Conservation (phyloP, 2,329 filamentous ascomycete genomes). For the Davidsoniella neocaledoniae region DNA sequence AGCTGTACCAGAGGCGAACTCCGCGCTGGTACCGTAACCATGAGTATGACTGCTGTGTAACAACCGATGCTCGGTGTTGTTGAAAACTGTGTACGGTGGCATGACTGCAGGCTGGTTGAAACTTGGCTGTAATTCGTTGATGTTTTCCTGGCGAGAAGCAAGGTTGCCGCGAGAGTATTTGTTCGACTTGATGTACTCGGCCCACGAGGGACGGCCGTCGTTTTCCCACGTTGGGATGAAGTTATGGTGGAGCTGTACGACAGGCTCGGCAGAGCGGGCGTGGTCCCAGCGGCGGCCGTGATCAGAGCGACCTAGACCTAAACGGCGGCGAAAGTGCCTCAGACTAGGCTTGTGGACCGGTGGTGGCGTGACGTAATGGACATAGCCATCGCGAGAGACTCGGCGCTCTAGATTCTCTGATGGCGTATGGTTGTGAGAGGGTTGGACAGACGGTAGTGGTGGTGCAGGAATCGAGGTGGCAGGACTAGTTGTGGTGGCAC, state of each 20-base stretch:
- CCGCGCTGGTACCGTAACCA: constrained; percentile 14
- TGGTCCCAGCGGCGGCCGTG: constrained; percentile 43
- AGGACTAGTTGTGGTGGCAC: constrained; percentile 20
- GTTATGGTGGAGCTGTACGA: constrained; percentile 24
- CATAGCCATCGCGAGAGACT: constrained; percentile 31
- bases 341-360: constrained; percentile 2
- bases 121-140: constrained; percentile 30
- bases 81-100: constrained; percentile 15
- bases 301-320: constrained; percentile 18
- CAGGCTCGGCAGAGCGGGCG: constrained; percentile 39
- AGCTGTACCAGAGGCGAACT: constrained; percentile 9
- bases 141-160: constrained; percentile 30
- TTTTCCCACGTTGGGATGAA: constrained; percentile 7
- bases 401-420: constrained; percentile 23
- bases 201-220: constrained; percentile 25
- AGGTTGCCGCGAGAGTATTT: constrained; percentile 24
- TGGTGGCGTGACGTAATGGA: constrained; percentile 19
- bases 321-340: constrained; percentile 7
- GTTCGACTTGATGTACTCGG: constrained; percentile 32
- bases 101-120: constrained; percentile 26
- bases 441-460: constrained; percentile 23
- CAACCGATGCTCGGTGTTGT: constrained; percentile 14
- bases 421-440: constrained; percentile 27
- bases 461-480: constrained; percentile 21
- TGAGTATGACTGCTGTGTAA: neutral